A percentile compares a stretch with the other conserved stretches of the same genome.
Conservation (phyloP, 176 grass and related monocot species). For the Rhynchospora tenuis region DNA sequence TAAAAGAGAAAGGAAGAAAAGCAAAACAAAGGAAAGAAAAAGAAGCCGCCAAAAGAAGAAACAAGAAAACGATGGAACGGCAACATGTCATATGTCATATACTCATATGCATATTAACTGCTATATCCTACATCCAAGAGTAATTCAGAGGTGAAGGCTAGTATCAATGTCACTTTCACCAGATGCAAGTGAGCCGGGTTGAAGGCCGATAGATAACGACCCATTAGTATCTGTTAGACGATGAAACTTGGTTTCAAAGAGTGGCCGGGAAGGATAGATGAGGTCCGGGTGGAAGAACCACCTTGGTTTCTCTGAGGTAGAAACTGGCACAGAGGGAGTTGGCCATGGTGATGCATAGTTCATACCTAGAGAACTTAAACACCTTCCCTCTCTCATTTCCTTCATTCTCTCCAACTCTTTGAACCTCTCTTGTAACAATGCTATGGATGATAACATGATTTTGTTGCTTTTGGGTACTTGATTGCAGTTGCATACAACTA, state of each 20-base stretch:
- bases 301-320: constrained; percentile 24
- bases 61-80: constrained; percentile 10
- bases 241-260: constrained; percentile 32
- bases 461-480: constrained; percentile 3
- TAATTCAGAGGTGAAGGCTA: constrained; percentile 58
- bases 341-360: constrained; percentile 23
- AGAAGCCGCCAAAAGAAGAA: constrained; percentile 29
- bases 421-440: constrained; percentile 79
- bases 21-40: constrained; percentile 29
- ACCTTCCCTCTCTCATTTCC: constrained; percentile 75
- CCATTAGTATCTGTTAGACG: constrained; percentile 21
- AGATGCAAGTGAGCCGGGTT: constrained; percentile 30
- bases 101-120: constrained; percentile 26
- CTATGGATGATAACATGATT: constrained; percentile 64
- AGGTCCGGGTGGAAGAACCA: constrained; percentile 70
- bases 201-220: constrained; percentile 32
- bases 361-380: constrained; percentile 2
- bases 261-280: constrained; percentile 45
- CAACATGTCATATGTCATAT: neutral
- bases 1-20: neutral
- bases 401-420: constrained; percentile 68
- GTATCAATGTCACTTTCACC: constrained; percentile 66
- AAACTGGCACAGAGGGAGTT: neutral
- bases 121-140: constrained; percentile 18
- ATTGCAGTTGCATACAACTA: constrained; percentile 10